Base-by-base conservation (phyloP, 177 flowering plant genomes). In the Vitis hybrid region DNA sequence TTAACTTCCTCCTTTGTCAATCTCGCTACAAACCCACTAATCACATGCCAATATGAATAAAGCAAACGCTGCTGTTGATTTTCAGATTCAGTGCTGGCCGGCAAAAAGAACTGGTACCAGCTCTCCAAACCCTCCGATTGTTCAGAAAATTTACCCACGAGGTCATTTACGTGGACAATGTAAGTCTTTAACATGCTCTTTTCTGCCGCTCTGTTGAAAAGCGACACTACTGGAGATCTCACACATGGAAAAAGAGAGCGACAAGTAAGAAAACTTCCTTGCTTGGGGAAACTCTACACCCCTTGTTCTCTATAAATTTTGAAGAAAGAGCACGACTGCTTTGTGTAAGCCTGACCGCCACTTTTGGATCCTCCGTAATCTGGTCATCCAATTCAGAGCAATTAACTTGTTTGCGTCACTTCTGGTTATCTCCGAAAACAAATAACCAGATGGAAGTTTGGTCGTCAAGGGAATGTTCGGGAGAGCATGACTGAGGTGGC, bases 21-120 rank as follows among this genome's bases (percentile, higher is more conserved):
- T 56, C 71, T 80, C 4, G 85, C 89, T 0, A 91, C 87, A 65
- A 89, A 89, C 0, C 93, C 93, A 2, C 55, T 79, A 4, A 72
- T 15, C 14, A 78, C 92, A 17, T 76, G 70, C 2, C 60, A 59
- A 69, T 88, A 90, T 0, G 85, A 68, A 59, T 80, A 77, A 6
- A 87, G 65, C 70, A 86, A 58, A 0, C 82, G 74, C 21, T 60
- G 62, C 9, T 68, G 60, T 9, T 74, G 45, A 12, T 32, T 30
- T 2, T 69, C 66, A 67, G 67, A 61, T 6, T 75, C 65, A 1
- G 30, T 23, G 9, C 30, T 60, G 57, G 2, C 30, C 0, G 86
- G 87, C 71, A 89, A 73, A 51, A 86, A 84, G 4, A 88, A 81
- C n/a, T 66, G 19, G 55, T 86, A 74, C 78, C 80, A 85, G 17